These are phyloP conservation scores for Jimgerdemannia flammicorona DNA, from an alignment of 192 early-diverging fungal species.

Conservation along the genomic window DNA sequence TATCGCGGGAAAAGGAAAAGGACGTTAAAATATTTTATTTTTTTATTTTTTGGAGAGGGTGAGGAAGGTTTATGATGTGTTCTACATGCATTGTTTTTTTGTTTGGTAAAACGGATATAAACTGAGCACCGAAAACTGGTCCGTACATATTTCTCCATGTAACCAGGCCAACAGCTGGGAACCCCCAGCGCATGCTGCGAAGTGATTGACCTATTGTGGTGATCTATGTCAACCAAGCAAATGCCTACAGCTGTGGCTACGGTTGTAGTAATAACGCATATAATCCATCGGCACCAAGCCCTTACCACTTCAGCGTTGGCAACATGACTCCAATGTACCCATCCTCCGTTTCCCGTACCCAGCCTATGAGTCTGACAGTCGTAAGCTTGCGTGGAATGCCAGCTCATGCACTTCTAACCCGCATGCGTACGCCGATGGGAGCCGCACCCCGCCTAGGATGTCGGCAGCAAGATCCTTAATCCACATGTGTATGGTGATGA, in stretches of 20 bases:
- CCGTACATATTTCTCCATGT: conserved; percentile 8
- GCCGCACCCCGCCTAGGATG: conserved; percentile 50
- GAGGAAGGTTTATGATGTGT: too few relatives aligned
- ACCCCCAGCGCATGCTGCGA: conserved; percentile 31
- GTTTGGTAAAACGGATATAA: too few relatives aligned
- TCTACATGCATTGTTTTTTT: too few relatives aligned
- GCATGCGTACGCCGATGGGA: conserved; percentile 22
- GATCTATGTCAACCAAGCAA: conserved; percentile 2
- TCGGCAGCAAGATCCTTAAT: conserved; percentile 52
- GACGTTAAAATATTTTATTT: conserved; percentile 14
- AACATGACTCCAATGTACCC: conserved; percentile 41
- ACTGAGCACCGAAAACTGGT: too few relatives aligned
- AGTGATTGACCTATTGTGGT: conserved; percentile 42
- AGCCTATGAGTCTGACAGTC: conserved; percentile 27
- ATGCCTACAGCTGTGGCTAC: conserved; percentile 13
- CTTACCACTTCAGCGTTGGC: conserved; percentile 36
- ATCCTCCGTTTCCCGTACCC: conserved; percentile 39
- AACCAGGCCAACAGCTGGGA: background rate
- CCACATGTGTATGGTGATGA: conserved; percentile 30
- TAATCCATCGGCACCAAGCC: conserved; percentile 22
- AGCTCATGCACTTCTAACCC: conserved; percentile 48
- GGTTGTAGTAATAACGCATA: conserved; percentile 10
- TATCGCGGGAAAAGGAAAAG: conserved; percentile 37
- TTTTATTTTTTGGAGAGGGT: background rate
- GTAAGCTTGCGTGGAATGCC: conserved; percentile 52